Evolutionary conservation across 2,329 filamentous ascomycete species (phyloP), one percentile per base, ranked within the genome.

Genomic region (Microdochium nivale): DNA sequence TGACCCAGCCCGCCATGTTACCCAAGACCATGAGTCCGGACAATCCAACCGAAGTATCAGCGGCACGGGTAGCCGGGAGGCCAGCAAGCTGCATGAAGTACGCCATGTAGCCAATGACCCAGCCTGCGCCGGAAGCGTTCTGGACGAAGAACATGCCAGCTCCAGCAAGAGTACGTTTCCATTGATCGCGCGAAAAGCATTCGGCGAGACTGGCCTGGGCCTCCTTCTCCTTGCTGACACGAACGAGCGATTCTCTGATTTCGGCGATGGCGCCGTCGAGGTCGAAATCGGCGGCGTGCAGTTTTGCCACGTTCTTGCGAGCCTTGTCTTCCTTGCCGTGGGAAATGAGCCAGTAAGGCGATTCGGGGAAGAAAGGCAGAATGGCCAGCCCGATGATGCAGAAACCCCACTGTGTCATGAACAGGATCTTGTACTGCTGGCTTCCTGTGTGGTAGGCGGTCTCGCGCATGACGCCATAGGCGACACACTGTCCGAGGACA

Each of bases 391-490:
- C 62, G 5, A 63, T 50, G 19, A 51, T 60, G 3, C 59, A 59
- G 44, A 62, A 66, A 1, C 59, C 64, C 65, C 64, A 67, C 50
- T 67, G 63, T 2, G 61, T 61, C 2, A 64, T 63, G 49, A 66
- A 66, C 5, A 66, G 51, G 2, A 64, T 51, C 32, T 56, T 57
- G 52, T 66, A 67, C 10, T 54, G 49, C 43, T 53, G 47, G 21
- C 49, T 47, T 13, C 58, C 62, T 1, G 49, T 51, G 35, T 62
- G 64, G 48, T 58, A 60, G 37, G 52, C 59, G 16, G 61, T 53
- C 54, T 63, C 56, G 16, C 56, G 54, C 52, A 58, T 56, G 8
- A 61, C 57, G 13, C 54, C 59, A 43, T 59, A 59, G 21, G 54
- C 55, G 21, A 60, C 53, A 3, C 55, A 49, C 43, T 60, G 54